Percentiles rank a stretch among this genome's conserved stretches.
phyloP scores from a whole-genome alignment of 2,329 filamentous ascomycete species.

The Elsinoe ampelina region DNA sequence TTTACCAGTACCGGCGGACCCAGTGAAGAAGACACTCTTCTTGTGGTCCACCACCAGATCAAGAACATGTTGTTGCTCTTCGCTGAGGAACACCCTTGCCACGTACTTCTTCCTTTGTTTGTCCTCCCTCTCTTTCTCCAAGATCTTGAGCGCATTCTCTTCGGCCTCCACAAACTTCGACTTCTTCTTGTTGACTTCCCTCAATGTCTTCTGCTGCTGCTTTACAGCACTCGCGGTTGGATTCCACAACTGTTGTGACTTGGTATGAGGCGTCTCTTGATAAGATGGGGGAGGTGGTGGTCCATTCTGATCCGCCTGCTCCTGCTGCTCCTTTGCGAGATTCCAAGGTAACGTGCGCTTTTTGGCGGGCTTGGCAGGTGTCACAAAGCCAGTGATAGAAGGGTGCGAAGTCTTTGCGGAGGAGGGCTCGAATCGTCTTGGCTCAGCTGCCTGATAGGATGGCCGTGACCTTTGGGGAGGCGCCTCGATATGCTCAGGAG shows the following conservation, averaged over 20 bases:
- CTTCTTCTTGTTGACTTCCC: conserved; percentile 53
- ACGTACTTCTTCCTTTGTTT: conserved; percentile 36
- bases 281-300: conserved; percentile 16
- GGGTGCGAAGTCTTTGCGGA: conserved; percentile 7
- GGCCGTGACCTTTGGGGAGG: conserved; percentile 2
- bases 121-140: conserved; percentile 35
- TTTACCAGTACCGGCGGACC: conserved; percentile 89
- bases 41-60: conserved; percentile 69
- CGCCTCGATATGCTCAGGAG: conserved; percentile 32
- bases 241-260: conserved; percentile 52
- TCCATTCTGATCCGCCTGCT: conserved; percentile 19
- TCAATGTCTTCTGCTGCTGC: conserved; percentile 63
- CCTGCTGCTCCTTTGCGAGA: conserved; percentile 16
- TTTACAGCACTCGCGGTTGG: conserved; percentile 65
- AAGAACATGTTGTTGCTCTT: conserved; percentile 77
- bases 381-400: conserved; percentile 5
- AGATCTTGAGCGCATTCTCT: conserved; percentile 33
- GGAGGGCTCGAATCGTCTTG: background rate
- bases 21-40: conserved; percentile 95
- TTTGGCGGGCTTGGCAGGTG: conserved; percentile 40
- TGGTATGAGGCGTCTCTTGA: conserved; percentile 14
- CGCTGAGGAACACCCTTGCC: conserved; percentile 61
- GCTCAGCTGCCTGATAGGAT: background rate
- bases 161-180: conserved; percentile 33
- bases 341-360: conserved; percentile 40